These are phyloP conservation scores for Gracilaria caudata DNA, from an alignment of 23 red algal genomes.

Conservation along the genomic window DNA sequence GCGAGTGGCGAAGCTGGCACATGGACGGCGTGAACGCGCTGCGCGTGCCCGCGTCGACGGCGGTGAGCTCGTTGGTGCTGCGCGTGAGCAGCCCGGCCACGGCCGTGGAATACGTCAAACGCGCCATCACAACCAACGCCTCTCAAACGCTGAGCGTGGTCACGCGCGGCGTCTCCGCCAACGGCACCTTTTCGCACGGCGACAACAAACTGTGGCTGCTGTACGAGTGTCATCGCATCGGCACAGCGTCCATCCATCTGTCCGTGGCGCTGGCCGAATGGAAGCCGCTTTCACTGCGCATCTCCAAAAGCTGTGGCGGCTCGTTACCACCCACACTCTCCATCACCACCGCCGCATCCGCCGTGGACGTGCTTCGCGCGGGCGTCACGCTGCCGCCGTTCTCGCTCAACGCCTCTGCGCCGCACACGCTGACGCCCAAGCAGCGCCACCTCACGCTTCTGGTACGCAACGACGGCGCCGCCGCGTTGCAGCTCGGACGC, in stretches of 20 bases:
- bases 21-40: background rate
- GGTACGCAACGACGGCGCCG: no score
- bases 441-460: no score
- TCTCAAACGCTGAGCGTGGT: background rate
- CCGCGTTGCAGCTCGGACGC: no score
- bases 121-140: background rate
- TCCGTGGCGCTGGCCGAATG: background rate
- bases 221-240: background rate
- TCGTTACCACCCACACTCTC: background rate
- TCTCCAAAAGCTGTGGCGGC: background rate
- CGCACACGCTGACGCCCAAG: no score
- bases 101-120: background rate
- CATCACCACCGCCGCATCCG: background rate
- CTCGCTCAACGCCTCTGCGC: background rate
- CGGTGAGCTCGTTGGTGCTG: background rate
- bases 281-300: background rate
- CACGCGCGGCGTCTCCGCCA: background rate
- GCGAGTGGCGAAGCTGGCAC: background rate
- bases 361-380: background rate
- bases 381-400: background rate
- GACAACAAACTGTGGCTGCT: constrained; percentile 10
- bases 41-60: background rate
- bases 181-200: background rate
- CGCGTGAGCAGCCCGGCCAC: background rate
- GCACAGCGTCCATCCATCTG: background rate